Percentiles rank a stretch among this genome's conserved stretches.
phyloP scores from a whole-genome alignment of 139 green algal genomes.

The Mychonastes homosphaera region DNA sequence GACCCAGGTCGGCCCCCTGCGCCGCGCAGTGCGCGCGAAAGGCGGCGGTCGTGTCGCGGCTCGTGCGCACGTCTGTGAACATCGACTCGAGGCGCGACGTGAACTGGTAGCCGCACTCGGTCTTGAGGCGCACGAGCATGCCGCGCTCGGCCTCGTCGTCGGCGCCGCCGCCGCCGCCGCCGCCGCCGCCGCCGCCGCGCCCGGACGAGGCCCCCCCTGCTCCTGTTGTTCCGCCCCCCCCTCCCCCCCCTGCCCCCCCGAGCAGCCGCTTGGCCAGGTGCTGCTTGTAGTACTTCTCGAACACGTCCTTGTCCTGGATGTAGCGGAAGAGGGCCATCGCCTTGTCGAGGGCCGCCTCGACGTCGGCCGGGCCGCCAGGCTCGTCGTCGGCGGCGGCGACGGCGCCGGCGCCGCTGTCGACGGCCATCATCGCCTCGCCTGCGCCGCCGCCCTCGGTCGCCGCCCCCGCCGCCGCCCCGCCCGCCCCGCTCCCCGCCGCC shows the following conservation, averaged over 20 bases:
- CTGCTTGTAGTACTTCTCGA: conserved; percentile 99
- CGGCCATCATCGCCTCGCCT: too few relatives aligned
- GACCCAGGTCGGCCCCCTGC: conserved; percentile 29
- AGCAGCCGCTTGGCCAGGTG: conserved; percentile 93
- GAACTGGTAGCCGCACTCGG: conserved; percentile 98
- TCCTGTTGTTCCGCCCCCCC: neutral
- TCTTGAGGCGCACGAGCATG: conserved; percentile 95
- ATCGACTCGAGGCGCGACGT: conserved; percentile 97
- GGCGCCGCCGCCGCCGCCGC: neutral
- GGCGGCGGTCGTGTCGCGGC: conserved; percentile 68
- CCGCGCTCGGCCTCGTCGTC: conserved; percentile 73
- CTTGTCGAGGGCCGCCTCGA: conserved; percentile 85
- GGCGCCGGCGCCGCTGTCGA: too few relatives aligned
- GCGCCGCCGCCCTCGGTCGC: neutral
- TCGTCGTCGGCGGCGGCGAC: too few relatives aligned
- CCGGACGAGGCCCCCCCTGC: too few relatives aligned
- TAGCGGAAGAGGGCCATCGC: conserved; percentile 86
- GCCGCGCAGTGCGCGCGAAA: conserved; percentile 50
- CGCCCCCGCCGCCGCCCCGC: neutral
- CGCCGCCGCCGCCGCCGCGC: neutral
- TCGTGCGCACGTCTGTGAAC: conserved; percentile 98
- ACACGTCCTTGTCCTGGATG: conserved; percentile 96
- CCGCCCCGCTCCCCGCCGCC: too few relatives aligned
- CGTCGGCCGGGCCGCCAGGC: too few relatives aligned
- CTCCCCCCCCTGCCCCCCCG: conserved; percentile 19